Base-by-base conservation (phyloP, 2,329 filamentous ascomycete genomes). In the Pseudogymnoascus sp. region DNA sequence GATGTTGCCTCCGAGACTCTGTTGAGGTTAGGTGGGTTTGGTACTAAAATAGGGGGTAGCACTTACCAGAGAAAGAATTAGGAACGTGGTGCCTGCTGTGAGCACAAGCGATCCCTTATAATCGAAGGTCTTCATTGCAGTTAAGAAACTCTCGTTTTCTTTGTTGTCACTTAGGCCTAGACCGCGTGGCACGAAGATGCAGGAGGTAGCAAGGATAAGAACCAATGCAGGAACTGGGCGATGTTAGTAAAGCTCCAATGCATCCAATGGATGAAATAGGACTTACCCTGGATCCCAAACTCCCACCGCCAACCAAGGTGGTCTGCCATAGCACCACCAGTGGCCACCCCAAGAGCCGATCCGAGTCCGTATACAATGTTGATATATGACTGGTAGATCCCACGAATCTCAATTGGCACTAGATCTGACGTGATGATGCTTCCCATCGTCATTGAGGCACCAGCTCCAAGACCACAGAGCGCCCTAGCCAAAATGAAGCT, bases 261-360 rank as follows among this genome's bases (percentile, higher is more conserved):
- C 11, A 14, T 16, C 41, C n/a, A 18, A 12, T 16, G 18, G 2
- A 6, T 20, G n/a, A 20, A 6, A 54, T 33, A 4, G 4, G 9
- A 18, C 47, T 3, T 54, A 54, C 47, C 18, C n/a, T 87, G 85
- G 6, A 86, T 72, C 60, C 82, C 83, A 69, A 87, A 90, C 61
- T 87, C 86, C 85, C 86, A 88, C 41, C 88, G 77, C 88, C 88
- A 92, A 30, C 88, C 88, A 1, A 91, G 72, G 35, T 76, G 78
- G 68, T 91, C 87, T 22, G 86, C 86, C 69, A 92, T 82, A 59
- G 85, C 78, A 1, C 88, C 88, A 12, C 88, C 88, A 6, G 88
- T 77, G 0, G 87, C 87, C 1, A 87, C 87, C 2, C 88, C 88
- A 2, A 84, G 74, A 6, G 81, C 78, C 2, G 80, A 77, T 0